These are phyloP conservation scores for Podospora pseudopauciseta DNA, from an alignment of 495 filamentous ascomycete species.

Conservation along the genomic window DNA sequence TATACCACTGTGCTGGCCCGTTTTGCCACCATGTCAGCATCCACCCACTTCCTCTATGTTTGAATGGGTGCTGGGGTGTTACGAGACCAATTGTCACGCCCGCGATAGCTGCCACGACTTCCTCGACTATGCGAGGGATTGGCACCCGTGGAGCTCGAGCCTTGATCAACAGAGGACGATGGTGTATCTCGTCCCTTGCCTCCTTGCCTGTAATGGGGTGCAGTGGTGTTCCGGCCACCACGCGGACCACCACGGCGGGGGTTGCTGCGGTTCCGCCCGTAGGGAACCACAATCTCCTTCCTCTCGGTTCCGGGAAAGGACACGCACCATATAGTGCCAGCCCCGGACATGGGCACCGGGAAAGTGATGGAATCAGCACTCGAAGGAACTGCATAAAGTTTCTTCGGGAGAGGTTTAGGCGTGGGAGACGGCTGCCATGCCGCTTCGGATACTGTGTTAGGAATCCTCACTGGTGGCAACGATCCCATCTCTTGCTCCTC, in stretches of 20 bases:
- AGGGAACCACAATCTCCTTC: conserved; percentile 40
- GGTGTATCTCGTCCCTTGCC: conserved; percentile 26
- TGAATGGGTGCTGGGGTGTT: conserved; percentile 25
- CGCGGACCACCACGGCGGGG: conserved; percentile 42
- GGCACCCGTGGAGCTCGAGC: conserved; percentile 15
- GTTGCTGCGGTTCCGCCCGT: conserved; percentile 43
- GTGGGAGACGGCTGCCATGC: conserved; percentile 45
- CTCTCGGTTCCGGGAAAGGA: conserved; percentile 38
- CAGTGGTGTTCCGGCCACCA: conserved; percentile 24
- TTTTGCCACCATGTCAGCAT: background rate
- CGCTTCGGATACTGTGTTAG: conserved; percentile 54
- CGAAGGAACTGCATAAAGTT: conserved; percentile 33
- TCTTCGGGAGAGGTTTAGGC: conserved; percentile 39
- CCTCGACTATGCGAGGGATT: conserved; percentile 14
- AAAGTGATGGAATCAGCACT: conserved; percentile 43
- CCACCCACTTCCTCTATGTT: conserved; percentile 18
- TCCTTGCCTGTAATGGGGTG: conserved; percentile 20
- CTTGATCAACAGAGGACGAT: conserved; percentile 23
- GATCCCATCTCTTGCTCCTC: conserved; percentile 81
- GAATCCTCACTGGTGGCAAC: conserved; percentile 64
- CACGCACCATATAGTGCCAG: conserved; percentile 43
- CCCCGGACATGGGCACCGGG: conserved; percentile 35
- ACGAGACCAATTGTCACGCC: conserved; percentile 32
- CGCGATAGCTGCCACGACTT: conserved; percentile 30
- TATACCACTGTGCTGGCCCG: background rate